These are phyloP conservation scores for Fusarium neocosmosporiellum DNA, from an alignment of 2,329 filamentous ascomycete species.

Conservation along the genomic window DNA sequence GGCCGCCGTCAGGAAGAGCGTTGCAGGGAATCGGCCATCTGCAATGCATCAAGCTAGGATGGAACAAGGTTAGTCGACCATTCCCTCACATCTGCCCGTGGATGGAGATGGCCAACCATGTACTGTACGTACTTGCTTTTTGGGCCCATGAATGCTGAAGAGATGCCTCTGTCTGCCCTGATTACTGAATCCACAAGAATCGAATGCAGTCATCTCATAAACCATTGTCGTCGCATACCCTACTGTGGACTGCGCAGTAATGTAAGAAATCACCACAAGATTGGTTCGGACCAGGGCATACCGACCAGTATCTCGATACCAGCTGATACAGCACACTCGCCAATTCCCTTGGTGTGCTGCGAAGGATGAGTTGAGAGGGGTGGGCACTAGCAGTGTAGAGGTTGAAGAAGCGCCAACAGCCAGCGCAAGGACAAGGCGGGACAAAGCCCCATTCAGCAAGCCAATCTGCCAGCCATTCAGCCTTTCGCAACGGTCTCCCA, in stretches of 20 bases:
- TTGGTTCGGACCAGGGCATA: background rate
- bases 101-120: slow-evolving; percentile 1
- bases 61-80: slow-evolving; percentile 12
- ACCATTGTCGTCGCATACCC: background rate
- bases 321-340: too few species aligned
- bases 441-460: slow-evolving; percentile 15
- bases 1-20: slow-evolving; percentile 8
- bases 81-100: slow-evolving; percentile 16
- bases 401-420: background rate
- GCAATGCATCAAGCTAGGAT: slow-evolving; percentile 16
- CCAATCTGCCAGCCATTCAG: slow-evolving; percentile 19
- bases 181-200: background rate
- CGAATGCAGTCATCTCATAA: background rate
- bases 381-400: background rate
- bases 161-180: background rate
- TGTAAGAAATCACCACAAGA: background rate
- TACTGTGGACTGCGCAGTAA: background rate
- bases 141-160: background rate
- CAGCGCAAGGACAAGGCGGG: slow-evolving; percentile 7
- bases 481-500: slow-evolving; percentile 24
- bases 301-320: slow-evolving; percentile 2
- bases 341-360: background rate
- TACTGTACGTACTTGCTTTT: slow-evolving; percentile 17
- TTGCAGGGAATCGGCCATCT: slow-evolving; percentile 22
- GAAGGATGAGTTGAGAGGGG: background rate